phyloP scores from a whole-genome alignment of 768 basidiomycete species.

The Gautieria morchelliformis region DNA sequence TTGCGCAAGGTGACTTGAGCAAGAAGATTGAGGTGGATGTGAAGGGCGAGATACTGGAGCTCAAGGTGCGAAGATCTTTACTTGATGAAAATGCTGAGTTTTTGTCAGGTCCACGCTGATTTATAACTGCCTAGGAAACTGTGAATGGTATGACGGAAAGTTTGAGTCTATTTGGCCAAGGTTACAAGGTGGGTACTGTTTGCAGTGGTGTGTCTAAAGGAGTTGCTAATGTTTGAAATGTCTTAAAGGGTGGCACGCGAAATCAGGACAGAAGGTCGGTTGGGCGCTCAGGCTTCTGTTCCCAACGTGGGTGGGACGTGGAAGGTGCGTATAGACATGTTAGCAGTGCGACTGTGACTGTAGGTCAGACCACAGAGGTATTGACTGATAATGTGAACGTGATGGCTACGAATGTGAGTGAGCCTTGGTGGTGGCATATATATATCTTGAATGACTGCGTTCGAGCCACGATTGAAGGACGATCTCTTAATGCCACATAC shows the following conservation, averaged over 20 bases:
- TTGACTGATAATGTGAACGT: slow-evolving; percentile 93
- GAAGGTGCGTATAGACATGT: slow-evolving; percentile 42
- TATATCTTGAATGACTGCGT: slow-evolving; percentile 4
- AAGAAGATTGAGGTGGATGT: too few species aligned
- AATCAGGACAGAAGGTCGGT: slow-evolving; percentile 91
- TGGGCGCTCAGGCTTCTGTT: slow-evolving; percentile 92
- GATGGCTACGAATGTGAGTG: slow-evolving; percentile 83
- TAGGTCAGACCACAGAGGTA: slow-evolving; percentile 32
- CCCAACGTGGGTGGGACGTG: slow-evolving; percentile 94
- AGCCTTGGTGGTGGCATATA: not conserved
- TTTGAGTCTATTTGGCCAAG: slow-evolving; percentile 72
- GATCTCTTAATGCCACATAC: too few species aligned
- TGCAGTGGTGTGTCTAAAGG: too few species aligned
- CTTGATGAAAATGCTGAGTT: too few species aligned
- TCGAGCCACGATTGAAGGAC: too few species aligned
- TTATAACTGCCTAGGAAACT: slow-evolving; percentile 50
- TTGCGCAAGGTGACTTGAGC: slow-evolving; percentile 89
- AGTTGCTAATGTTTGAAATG: not conserved
- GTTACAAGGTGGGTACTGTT: slow-evolving; percentile 30
- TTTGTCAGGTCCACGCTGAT: too few species aligned
- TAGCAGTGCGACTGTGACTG: not conserved
- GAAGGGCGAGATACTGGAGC: too few species aligned
- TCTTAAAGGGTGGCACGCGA: slow-evolving; percentile 72
- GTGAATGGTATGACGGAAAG: too few species aligned
- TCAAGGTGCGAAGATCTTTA: too few species aligned